Base-by-base conservation (phyloP, 306 rosid species). In the Gastrolobium bilobum region DNA sequence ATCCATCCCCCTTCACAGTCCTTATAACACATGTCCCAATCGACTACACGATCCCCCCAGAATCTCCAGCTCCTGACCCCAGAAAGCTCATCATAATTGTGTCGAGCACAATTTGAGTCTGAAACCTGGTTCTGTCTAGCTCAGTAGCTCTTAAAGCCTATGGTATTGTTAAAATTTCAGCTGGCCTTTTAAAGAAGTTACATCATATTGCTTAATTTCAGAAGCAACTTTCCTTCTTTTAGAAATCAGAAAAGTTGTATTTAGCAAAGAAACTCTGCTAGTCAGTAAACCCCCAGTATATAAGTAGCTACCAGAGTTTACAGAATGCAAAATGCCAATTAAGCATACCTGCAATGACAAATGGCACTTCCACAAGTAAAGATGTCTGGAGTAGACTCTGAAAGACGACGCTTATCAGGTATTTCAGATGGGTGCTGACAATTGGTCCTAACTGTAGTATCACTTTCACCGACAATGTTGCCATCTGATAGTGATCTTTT, bases 401-500 rank as follows among this genome's bases (percentile, higher is more conserved):
- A 88, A 77, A 89, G 85, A 56, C 48, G 73, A 31, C 15, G 71
- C 31, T 56, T 69, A 51, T 69, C 82, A 6, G 82, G 40, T 42
- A 73, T 89, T 73, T 68, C 90, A 58, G 89, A 84, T 44, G 79
- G 76, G 65, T 54, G 81, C 68, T 73, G 84, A 62, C 80, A 66
- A 70, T 43, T 75, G 82, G 81, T 86, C 42, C 81, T 69, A 58
- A 68, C 64, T 65, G 87, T 56, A 13, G 91, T 57, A 33, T 85
- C 98, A 82, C 75, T 84, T 81, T 85, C 89, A 52, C 65, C 15
- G 37, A 76, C 67, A 83, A 96, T 89, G 87, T 86, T 89, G 53
- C 99, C 97, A 76, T 87, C 99, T 10, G 98, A 96, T 59, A 91
- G 87, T 5, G 99, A 96, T 87, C 98, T 90, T 87, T 87, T 93